Evolutionary conservation across 306 rosid species (phyloP), one percentile per base, ranked within the genome.

Genomic region (Corylus avellana): DNA sequence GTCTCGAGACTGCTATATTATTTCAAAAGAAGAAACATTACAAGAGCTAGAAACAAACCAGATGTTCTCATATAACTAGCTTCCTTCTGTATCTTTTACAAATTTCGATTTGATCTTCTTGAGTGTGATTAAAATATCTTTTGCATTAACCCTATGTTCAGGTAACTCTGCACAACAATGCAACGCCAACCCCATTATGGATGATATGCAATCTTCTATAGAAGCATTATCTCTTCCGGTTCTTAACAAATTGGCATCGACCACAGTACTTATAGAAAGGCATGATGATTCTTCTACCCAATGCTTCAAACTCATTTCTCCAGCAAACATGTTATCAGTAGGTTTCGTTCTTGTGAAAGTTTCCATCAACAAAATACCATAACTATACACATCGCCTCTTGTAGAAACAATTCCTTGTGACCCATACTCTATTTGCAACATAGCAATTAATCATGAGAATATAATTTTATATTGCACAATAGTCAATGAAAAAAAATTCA

Each of bases 341-440:
- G 80, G 84, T 22, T 50, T 70, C 56, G 3, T 76, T 17, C 14
- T 70, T 70, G 80, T 81, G 37, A 70, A 81, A 4, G 32, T 61
- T 53, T 81, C 80, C 77, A 81, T 12, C 0, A 81, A 0, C 8
- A 81, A 4, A 49, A 81, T 76, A 7, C 80, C 84, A 42, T 56
- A 81, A 7, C 74, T 81, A 7, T 81, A 70, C 39, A 76, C 80
- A 71, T 81, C 80, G 4, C 80, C 80, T 70, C 46, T 37, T 13
- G 17, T 37, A 0, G 76, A 67, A 1, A 80, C 80, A 0, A 75
- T 18, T n/a, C 84, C 84, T 29, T 75, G 27, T 0, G 11, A 12
- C 8, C 84, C 84, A 44, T 70, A 70, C 8, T 70, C 74, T 70
- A 27, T 48, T 2, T 4, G 13, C 10, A 12, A 35, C 56, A 64